Percentiles rank a stretch among this genome's conserved stretches.
Conservation (phyloP, 345 rosid species). For the Hirschfeldia incana region DNA sequence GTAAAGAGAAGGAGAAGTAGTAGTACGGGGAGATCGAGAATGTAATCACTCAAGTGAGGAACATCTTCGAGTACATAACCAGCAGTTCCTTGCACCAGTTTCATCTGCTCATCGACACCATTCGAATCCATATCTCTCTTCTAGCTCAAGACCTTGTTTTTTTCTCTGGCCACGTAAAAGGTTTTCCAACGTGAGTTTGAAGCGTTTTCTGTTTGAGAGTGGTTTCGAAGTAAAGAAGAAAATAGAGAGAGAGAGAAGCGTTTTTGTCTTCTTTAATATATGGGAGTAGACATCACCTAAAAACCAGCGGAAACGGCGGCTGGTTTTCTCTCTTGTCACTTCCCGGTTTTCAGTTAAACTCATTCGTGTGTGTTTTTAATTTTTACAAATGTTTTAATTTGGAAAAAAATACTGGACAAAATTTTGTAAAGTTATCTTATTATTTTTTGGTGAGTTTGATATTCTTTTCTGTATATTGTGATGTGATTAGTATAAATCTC, state of each 20-base stretch:
- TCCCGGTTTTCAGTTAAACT: conserved; percentile 8
- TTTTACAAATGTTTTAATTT: no score
- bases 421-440: no score
- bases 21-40: conserved; percentile 63
- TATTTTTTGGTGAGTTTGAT: no score
- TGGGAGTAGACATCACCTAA: not conserved
- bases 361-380: no score
- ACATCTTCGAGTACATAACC: conserved; percentile 82
- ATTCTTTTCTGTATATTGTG: no score
- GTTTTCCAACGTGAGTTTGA: conserved; percentile 6
- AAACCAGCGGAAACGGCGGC: conserved; percentile 27
- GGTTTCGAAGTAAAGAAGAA: conserved; percentile 1
- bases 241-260: not conserved
- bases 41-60: conserved; percentile 74
- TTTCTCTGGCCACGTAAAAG: no score
- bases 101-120: conserved; percentile 33
- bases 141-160: not conserved
- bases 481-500: no score
- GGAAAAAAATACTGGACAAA: no score
- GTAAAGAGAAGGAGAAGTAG: not conserved
- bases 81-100: conserved; percentile 48
- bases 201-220: conserved; percentile 15
- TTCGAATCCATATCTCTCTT: conserved; percentile 33
- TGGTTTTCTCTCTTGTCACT: conserved; percentile 30
- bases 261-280: no score